These are phyloP conservation scores for Paramecium primaurelia DNA, from an alignment of 73 alveolate species.

Conservation along the genomic window DNA sequence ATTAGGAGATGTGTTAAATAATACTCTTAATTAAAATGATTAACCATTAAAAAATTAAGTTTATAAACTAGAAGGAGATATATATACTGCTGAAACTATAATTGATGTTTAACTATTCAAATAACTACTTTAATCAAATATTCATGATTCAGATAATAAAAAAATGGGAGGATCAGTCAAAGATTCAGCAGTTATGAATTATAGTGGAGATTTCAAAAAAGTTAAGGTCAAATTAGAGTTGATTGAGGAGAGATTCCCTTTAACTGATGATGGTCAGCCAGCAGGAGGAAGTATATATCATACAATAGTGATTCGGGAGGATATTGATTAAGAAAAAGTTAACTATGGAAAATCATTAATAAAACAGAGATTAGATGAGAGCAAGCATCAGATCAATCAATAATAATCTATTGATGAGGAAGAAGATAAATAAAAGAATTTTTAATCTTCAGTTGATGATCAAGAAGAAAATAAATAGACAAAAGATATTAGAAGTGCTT, in stretches of 20 bases:
- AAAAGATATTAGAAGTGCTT: slow-evolving; percentile 46
- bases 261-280: not conserved
- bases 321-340: not conserved
- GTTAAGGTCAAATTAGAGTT: not conserved
- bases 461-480: slow-evolving; percentile 32
- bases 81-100: not conserved
- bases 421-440: not conserved
- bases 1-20: slow-evolving; percentile 5
- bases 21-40: not conserved
- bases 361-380: not conserved
- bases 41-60: not conserved
- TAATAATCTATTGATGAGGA: not conserved
- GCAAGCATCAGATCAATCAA: not conserved
- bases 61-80: not conserved
- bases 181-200: not conserved
- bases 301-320: not conserved
- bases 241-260: not conserved
- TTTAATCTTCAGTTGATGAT: slow-evolving; percentile 12
- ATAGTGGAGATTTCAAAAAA: not conserved
- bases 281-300: not conserved
- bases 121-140: not conserved
- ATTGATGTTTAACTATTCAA: not conserved
- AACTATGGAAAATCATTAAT: not conserved
- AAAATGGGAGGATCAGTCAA: not conserved
- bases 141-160: slow-evolving; percentile 16